Base-by-base conservation (phyloP, 768 basidiomycete genomes). In the Serendipita sp. region DNA sequence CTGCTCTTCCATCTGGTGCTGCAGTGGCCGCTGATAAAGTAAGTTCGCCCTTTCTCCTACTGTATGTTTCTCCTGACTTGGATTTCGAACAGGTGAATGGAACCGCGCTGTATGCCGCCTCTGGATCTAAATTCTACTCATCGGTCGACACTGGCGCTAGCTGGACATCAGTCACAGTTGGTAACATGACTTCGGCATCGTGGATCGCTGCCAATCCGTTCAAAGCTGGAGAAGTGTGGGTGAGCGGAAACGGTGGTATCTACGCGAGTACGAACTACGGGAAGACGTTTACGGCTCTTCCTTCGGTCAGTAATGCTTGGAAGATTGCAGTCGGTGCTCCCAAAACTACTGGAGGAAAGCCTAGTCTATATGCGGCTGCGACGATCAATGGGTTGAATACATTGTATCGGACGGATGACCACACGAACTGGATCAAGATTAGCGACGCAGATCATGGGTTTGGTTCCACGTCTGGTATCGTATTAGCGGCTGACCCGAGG, bases 11-110 rank as follows among this genome's bases (percentile, higher is more conserved):
- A 0, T 75, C 79, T 2, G 72, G 69, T 45, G 78, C 83, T 1
- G 77, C 75, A 8, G 84, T 86, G 67, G 83, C 83, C 7, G 80
- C 84, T 1, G 85, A 85, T 73, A 85, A 85, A 16, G 48, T 52
- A n/a, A 7, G 7, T 52, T 52, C 18, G n/a, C 10, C 48, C 10
- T 18, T 52, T 32, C 18, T 52, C 48, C 18, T 41, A 41, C 38
- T 13, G 38, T 41, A 7, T 41, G 32, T 32, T 2, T 32, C 7
- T 7, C 48, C 18, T 52, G 32, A 52, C 48, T 10, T n/a, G 32
- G 5, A 52, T 46, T 46, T 52, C 48, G 38, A 18, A 18, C 48
- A n/a, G 72, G 75, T 75, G 67, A 78, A 78, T 71, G 78, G 81
- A 70, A 70, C 77, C 0, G 70, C 82, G 2, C 58, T 84, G 85